Evolutionary conservation across 768 basidiomycete species (phyloP).

Genomic region (Solioccasus polychromus): DNA sequence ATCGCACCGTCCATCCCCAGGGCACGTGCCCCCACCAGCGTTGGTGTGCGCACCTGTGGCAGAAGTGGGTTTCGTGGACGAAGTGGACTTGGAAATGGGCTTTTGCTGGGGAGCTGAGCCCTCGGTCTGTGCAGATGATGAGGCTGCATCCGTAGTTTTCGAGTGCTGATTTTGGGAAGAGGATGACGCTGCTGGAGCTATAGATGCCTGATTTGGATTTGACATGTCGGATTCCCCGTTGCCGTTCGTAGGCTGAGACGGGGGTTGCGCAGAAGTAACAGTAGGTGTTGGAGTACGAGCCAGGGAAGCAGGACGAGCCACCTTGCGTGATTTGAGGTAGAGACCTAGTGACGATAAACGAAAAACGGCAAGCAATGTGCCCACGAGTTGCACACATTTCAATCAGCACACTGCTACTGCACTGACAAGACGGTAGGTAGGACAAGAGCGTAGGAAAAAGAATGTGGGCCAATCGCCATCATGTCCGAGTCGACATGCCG

Average conservation of each 20-base stretch:
- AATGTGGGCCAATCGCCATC: slow-evolving; percentile 34
- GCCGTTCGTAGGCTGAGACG: slow-evolving; percentile 34
- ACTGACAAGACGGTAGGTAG: slow-evolving; percentile 33
- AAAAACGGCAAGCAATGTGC: slow-evolving; percentile 32
- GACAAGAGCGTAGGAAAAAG: slow-evolving; percentile 31
- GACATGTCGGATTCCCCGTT: slow-evolving; percentile 34
- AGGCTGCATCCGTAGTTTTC: slow-evolving; percentile 28
- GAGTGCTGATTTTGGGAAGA: slow-evolving; percentile 31
- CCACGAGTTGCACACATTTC: slow-evolving; percentile 39
- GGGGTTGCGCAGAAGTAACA: slow-evolving; percentile 31
- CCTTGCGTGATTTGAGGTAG: slow-evolving; percentile 80
- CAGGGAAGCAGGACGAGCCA: slow-evolving; percentile 66
- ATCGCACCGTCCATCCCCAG: slow-evolving; percentile 96
- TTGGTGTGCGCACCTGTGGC: slow-evolving; percentile 32
- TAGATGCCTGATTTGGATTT: slow-evolving; percentile 36
- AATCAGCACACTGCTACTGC: slow-evolving; percentile 38
- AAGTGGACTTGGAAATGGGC: slow-evolving; percentile 21
- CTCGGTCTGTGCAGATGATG: slow-evolving; percentile 28
- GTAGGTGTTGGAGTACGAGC: slow-evolving; percentile 38
- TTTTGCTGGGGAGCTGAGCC: slow-evolving; percentile 27
- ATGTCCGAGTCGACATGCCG: slow-evolving; percentile 33
- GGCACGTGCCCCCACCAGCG: slow-evolving; percentile 72
- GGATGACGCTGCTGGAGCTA: slow-evolving; percentile 26
- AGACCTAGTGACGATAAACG: slow-evolving; percentile 54
- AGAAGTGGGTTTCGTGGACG: slow-evolving; percentile 27